Conservation (phyloP, 1,284 basidiomycete genomes). For the Boletus albobrunnescens region DNA sequence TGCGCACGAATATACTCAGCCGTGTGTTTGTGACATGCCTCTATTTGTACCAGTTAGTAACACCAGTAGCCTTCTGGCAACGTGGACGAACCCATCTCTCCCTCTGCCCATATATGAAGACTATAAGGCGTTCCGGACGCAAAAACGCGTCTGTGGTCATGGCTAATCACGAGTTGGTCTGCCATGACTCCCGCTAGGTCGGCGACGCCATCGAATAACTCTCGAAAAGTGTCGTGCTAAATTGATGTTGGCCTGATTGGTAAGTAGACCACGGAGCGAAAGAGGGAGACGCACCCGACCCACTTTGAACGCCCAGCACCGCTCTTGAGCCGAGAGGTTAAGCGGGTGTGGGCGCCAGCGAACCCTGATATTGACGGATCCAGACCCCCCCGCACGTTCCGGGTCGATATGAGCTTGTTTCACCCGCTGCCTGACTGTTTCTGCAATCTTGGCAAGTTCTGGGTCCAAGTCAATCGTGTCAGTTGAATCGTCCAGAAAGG, state of each 20-base stretch:
- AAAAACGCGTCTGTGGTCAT: conserved; percentile 58
- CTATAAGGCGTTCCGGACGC: conserved; percentile 61
- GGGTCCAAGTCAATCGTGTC: conserved; percentile 54
- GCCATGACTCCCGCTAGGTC: conserved; percentile 50
- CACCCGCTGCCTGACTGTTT: conserved; percentile 33
- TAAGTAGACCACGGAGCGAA: not conserved
- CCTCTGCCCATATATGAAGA: conserved; percentile 63
- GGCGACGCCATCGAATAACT: conserved; percentile 58
- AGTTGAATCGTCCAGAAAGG: conserved; percentile 43
- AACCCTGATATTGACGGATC: conserved; percentile 50
- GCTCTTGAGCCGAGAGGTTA: conserved; percentile 37
- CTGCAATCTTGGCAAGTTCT: conserved; percentile 54
- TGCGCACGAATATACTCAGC: conserved; percentile 56
- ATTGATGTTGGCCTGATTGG: not conserved
- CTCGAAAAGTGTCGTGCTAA: conserved; percentile 60
- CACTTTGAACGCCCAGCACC: conserved; percentile 51
- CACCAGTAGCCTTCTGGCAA: not conserved
- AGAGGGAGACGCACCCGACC: conserved; percentile 45
- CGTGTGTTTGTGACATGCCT: conserved; percentile 58
- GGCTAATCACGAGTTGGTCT: conserved; percentile 53
- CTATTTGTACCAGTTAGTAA: conserved; percentile 36
- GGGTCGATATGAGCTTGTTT: conserved; percentile 15
- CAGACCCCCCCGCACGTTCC: conserved; percentile 35
- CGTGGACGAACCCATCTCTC: conserved; percentile 52
- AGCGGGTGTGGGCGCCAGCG: conserved; percentile 63